These are phyloP conservation scores for Sclerotinia spermophila DNA, from an alignment of 2,329 filamentous ascomycete genomes.

Conservation along the genomic window DNA sequence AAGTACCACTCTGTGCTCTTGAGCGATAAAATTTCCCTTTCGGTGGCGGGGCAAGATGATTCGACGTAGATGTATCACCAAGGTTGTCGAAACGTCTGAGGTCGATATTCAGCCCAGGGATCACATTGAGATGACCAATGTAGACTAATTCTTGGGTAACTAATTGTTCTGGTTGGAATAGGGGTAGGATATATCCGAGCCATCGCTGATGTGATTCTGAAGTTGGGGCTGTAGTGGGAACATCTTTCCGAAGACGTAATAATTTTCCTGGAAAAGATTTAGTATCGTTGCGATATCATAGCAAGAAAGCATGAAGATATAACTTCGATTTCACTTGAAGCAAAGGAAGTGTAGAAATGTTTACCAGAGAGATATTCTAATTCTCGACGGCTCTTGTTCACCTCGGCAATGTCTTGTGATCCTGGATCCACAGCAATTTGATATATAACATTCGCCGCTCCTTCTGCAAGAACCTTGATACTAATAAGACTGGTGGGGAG, in stretches of 20 bases:
- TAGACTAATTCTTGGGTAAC: constrained; percentile 53
- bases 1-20: constrained; percentile 48
- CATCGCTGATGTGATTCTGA: constrained; percentile 44
- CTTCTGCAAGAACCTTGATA: constrained; percentile 51
- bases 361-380: constrained; percentile 20
- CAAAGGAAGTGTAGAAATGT: not conserved
- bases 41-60: constrained; percentile 10
- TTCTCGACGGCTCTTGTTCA: constrained; percentile 18
- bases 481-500: not conserved
- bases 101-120: constrained; percentile 49
- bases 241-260: constrained; percentile 59
- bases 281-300: not conserved
- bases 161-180: constrained; percentile 53
- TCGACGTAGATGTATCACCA: constrained; percentile 11
- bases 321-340: not conserved
- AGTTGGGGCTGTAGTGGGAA: constrained; percentile 46
- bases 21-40: constrained; percentile 37
- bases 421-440: constrained; percentile 45
- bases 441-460: constrained; percentile 75
- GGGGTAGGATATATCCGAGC: constrained; percentile 48
- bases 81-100: constrained; percentile 41
- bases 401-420: constrained; percentile 21
- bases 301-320: not conserved
- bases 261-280: constrained; percentile 44
- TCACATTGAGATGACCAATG: constrained; percentile 43